These are phyloP conservation scores for Funneliformis mosseae DNA, from an alignment of 192 early-diverging fungal genomes.

Conservation along the genomic window DNA sequence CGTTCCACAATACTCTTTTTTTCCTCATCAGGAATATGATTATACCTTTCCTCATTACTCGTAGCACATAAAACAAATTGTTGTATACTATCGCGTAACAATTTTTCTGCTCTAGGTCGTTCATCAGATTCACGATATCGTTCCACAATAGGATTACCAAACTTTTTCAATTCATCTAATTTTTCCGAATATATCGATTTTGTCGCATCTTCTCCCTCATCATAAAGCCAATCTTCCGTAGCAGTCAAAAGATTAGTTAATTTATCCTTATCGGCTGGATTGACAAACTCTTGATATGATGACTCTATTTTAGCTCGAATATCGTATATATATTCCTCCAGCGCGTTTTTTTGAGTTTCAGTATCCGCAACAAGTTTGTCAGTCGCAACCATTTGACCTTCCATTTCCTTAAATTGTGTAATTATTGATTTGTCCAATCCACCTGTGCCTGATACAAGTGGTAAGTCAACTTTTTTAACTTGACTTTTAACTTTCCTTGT, in stretches of 20 bases:
- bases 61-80: constrained; percentile 71
- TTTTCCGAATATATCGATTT: constrained; percentile 89
- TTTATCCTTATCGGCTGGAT: constrained; percentile 67
- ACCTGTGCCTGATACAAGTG: constrained; percentile 65
- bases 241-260: constrained; percentile 71
- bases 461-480: constrained; percentile 83
- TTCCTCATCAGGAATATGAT: constrained; percentile 86
- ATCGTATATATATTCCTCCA: constrained; percentile 99
- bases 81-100: constrained; percentile 78
- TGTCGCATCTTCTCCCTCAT: constrained; percentile 90
- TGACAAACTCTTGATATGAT: constrained; percentile 71
- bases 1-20: constrained; percentile 80
- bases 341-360: constrained; percentile 88
- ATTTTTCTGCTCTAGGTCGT: constrained; percentile 80
- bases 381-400: constrained; percentile 79
- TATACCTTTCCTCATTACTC: constrained; percentile 80
- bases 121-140: constrained; percentile 84
- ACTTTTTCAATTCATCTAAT: constrained; percentile 75
- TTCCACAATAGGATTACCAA: constrained; percentile 79
- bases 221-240: constrained; percentile 98
- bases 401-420: constrained; percentile 70
- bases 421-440: constrained; percentile 62
- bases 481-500: constrained; percentile 91
- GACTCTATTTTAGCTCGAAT: constrained; percentile 84
- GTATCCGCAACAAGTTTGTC: constrained; percentile 94